These are phyloP conservation scores for Sonneratia caseolaris DNA, from an alignment of 345 rosid genomes.

Conservation along the genomic window DNA sequence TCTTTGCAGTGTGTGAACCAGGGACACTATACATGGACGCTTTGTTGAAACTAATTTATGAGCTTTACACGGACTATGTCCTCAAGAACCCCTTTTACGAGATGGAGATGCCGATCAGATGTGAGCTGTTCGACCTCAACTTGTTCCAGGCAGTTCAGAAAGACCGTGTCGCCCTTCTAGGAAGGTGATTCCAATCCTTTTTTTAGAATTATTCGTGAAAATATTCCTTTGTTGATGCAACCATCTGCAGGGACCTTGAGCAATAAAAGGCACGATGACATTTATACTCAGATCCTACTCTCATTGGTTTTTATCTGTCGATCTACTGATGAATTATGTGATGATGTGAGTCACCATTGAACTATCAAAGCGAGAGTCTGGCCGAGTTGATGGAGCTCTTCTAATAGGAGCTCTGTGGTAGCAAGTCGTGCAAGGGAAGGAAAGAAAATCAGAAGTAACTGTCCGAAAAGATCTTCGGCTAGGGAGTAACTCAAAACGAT, in stretches of 20 bases:
- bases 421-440: too few relatives aligned
- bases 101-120: slow-evolving; percentile 99
- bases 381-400: too few relatives aligned
- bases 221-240: background rate
- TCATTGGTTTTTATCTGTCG: background rate
- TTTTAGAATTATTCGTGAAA: background rate
- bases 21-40: slow-evolving; percentile 79
- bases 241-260: background rate
- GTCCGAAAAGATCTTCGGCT: too few relatives aligned
- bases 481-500: too few relatives aligned
- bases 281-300: background rate
- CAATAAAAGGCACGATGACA: background rate
- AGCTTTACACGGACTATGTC: slow-evolving; percentile 81
- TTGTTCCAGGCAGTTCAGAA: slow-evolving; percentile 69
- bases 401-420: too few relatives aligned
- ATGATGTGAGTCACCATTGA: too few relatives aligned
- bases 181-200: slow-evolving; percentile 14
- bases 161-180: slow-evolving; percentile 62
- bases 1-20: slow-evolving; percentile 91
- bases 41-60: slow-evolving; percentile 68
- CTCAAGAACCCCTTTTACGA: slow-evolving; percentile 97
- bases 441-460: too few relatives aligned
- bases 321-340: background rate
- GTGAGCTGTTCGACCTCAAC: slow-evolving; percentile 89
- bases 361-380: too few relatives aligned